Evolutionary conservation across 202 grass and related monocot species (phyloP), one percentile per base, ranked within the genome.

Genomic region (Panicum virgatum): DNA sequence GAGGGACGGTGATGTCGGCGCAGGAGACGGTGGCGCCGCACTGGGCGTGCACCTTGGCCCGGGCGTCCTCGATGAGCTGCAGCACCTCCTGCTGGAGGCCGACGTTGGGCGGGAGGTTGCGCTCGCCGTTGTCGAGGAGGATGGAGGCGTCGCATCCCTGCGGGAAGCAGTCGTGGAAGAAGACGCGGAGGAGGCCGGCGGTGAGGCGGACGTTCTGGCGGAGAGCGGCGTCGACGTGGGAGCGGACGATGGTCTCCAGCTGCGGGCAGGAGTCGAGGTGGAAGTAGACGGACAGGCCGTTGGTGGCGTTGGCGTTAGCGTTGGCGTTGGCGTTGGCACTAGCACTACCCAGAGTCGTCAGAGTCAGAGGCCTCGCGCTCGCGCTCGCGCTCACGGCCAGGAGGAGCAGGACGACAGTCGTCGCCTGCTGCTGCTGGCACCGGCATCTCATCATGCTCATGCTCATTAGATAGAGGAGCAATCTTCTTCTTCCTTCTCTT

Each of bases 91-190:
- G 52, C 81, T 86, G 79, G 25, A 89, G 16, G 0, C 84, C 72
- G 1, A 40, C 39, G 90, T 92, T 92, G 2, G 86, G 90, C 0
- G 25, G 2, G 0, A 76, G 59, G 36, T 29, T 0, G 12, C 85
- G 86, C 90, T 92, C 86, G 40, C 77, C 69, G 7, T 66, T 56
- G 3, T 82, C 86, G 15, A 86, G 69, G 0, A 93, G 73, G 15
- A 90, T 57, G 5, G 91, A 93, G 9, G 76, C 91, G 82, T 93
- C 91, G 74, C 91, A 93, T 1, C 84, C 87, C 86, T 91, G 84
- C 1, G 85, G 84, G 76, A 90, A 90, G 84, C 89, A 90, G 80
- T 90, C 89, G 53, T 90, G 84, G 84, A 90, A 90, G 54, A 82
- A 68, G 72, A 81, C 27, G 20, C 89, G 89, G 65, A 91, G 84